Evolutionary conservation across 2,329 filamentous ascomycete species (phyloP).

Genomic region (Diatrype stigma): DNA sequence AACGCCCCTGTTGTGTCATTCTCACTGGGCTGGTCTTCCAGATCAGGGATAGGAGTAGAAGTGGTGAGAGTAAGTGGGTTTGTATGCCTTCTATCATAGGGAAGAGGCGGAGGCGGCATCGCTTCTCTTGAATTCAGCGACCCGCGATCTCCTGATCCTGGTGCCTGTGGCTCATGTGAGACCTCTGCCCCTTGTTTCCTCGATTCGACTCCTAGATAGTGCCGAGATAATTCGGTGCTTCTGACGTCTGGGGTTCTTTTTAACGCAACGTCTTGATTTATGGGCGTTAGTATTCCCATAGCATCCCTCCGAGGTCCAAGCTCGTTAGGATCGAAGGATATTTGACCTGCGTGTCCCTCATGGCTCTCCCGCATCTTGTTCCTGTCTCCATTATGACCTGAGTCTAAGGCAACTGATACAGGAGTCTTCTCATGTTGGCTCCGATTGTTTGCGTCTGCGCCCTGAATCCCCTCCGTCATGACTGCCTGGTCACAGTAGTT

Average conservation of each 20-base stretch:
- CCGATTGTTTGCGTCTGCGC: not conserved
- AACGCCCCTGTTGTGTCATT: not conserved
- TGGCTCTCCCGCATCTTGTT: too few species aligned
- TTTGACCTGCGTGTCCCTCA: too few species aligned
- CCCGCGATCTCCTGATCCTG: conserved; percentile 7
- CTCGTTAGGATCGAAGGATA: not conserved
- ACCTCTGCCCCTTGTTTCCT: not conserved
- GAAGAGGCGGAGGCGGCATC: conserved; percentile 29
- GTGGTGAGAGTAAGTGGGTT: not conserved
- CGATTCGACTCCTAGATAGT: not conserved
- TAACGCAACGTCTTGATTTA: not conserved
- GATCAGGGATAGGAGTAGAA: too few species aligned
- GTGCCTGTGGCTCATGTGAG: not conserved
- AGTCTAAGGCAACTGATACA: too few species aligned
- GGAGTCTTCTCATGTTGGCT: not conserved
- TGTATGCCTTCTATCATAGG: conserved; percentile 4
- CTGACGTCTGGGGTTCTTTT: not conserved
- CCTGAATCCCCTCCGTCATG: conserved; percentile 10
- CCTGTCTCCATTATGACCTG: too few species aligned
- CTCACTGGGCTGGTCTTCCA: not conserved
- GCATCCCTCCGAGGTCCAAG: not conserved
- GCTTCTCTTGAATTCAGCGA: conserved; percentile 22
- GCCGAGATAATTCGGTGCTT: not conserved
- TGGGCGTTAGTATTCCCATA: not conserved
- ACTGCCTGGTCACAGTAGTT: conserved; percentile 14